Conservation (phyloP, 495 filamentous ascomycete genomes). For the Baudoinia panamericana region DNA sequence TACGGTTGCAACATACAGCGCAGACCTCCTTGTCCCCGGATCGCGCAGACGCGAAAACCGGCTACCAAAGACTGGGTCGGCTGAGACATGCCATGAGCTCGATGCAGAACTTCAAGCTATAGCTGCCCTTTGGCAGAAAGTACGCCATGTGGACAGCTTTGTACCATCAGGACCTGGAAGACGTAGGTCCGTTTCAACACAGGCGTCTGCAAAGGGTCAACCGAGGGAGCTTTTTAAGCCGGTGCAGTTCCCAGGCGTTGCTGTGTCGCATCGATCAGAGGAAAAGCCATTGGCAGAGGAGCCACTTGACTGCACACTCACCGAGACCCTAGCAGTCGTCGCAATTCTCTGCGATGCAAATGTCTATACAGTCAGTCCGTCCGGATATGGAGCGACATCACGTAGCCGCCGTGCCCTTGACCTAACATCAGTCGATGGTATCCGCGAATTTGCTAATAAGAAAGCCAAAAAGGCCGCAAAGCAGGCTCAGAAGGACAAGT, state of each 20-base stretch:
- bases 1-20: conserved; percentile 23
- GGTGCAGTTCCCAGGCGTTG: background rate
- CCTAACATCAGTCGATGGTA: conserved; percentile 6
- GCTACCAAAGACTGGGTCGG: conserved; percentile 27
- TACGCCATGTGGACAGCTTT: background rate
- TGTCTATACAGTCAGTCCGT: background rate
- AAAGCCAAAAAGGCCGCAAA: conserved; percentile 22
- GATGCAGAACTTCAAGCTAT: conserved; percentile 5
- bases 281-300: conserved; percentile 24
- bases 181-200: conserved; percentile 4
- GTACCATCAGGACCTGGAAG: background rate
- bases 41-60: conserved; percentile 25
- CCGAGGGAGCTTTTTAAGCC: conserved; percentile 10
- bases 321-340: conserved; percentile 22
- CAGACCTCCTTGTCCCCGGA: conserved; percentile 19
- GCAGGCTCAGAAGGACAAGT: conserved; percentile 15
- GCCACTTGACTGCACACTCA: conserved; percentile 28
- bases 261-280: conserved; percentile 23
- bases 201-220: background rate
- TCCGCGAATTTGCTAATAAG: conserved; percentile 24
- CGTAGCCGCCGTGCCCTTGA: conserved; percentile 4
- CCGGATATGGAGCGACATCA: background rate
- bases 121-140: conserved; percentile 9
- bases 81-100: conserved; percentile 18
- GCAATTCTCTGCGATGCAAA: background rate